phyloP scores from a whole-genome alignment of 306 rosid genomes.

The Citrullus amarus region DNA sequence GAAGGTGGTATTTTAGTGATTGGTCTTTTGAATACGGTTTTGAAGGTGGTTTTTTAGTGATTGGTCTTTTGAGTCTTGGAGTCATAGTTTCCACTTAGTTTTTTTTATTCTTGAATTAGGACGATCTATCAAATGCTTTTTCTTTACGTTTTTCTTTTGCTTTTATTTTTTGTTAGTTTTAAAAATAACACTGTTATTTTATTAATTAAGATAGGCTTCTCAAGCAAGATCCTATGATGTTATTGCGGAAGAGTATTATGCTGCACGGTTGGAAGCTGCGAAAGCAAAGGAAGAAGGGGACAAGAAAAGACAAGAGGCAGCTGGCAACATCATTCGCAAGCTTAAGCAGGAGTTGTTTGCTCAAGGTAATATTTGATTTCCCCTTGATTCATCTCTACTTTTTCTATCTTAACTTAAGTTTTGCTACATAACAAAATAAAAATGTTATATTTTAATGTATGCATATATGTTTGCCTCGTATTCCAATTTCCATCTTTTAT shows the following conservation, averaged over 20 bases:
- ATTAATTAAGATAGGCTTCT: conserved; percentile 28
- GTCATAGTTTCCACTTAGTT: neutral
- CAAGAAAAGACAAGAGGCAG: conserved; percentile 63
- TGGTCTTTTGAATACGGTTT: too few relatives aligned
- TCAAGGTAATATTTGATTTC: conserved; percentile 35
- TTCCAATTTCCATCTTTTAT: conserved; percentile 1
- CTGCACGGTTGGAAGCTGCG: conserved; percentile 73
- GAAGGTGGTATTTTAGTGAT: too few relatives aligned
- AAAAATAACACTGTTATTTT: conserved; percentile 10
- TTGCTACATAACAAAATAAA: neutral
- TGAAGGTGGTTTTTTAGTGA: too few relatives aligned
- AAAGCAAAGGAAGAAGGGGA: conserved; percentile 63
- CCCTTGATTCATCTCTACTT: conserved; percentile 14
- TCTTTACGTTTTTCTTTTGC: neutral
- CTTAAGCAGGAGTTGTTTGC: conserved; percentile 71
- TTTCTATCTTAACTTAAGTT: neutral
- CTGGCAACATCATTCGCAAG: conserved; percentile 57
- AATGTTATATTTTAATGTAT: neutral
- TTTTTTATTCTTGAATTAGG: neutral
- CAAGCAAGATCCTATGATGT: conserved; percentile 63
- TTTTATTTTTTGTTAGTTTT: neutral
- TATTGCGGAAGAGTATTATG: conserved; percentile 64
- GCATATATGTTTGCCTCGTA: neutral
- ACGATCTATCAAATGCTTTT: neutral
- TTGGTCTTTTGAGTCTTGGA: too few relatives aligned